These are phyloP conservation scores for Yamadazyma spencermartinsiae DNA, from an alignment of 1,139 yeast species.

Conservation along the genomic window DNA sequence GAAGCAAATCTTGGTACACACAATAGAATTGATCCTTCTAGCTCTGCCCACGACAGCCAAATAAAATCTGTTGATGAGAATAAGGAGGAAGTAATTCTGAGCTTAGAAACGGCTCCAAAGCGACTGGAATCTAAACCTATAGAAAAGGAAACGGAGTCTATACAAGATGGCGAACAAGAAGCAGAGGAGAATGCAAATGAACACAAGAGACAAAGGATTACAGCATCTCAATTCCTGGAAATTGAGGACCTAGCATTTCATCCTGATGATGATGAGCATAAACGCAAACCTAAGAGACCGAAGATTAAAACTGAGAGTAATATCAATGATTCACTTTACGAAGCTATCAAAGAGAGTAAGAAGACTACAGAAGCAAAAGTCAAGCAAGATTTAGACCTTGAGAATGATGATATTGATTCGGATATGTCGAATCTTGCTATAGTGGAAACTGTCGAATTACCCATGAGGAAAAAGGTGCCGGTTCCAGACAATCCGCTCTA, in stretches of 20 bases:
- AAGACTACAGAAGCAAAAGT: conserved; percentile 25
- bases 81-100: too few relatives aligned
- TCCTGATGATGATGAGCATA: background rate
- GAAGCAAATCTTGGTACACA: too few relatives aligned
- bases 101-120: too few relatives aligned
- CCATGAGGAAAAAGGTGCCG: conserved; percentile 13
- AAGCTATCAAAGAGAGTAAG: conserved; percentile 37
- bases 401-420: conserved; percentile 14
- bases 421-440: conserved; percentile 29
- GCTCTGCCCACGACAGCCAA: too few relatives aligned
- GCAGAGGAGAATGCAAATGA: background rate
- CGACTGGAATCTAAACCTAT: too few relatives aligned
- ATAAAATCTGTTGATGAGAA: too few relatives aligned
- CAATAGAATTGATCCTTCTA: too few relatives aligned
- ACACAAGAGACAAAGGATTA: conserved; percentile 1
- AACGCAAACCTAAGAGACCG: background rate
- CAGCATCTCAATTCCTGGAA: background rate
- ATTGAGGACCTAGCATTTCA: conserved; percentile 1
- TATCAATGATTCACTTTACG: conserved; percentile 19
- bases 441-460: conserved; percentile 35
- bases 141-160: too few relatives aligned
- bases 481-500: conserved; percentile 11
- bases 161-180: too few relatives aligned
- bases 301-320: background rate
- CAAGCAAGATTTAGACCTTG: conserved; percentile 31